A percentile compares a stretch with the other conserved stretches of the same genome.
Conservation (phyloP, 2,329 filamentous ascomycete species). For the Sporothrix inflata region DNA sequence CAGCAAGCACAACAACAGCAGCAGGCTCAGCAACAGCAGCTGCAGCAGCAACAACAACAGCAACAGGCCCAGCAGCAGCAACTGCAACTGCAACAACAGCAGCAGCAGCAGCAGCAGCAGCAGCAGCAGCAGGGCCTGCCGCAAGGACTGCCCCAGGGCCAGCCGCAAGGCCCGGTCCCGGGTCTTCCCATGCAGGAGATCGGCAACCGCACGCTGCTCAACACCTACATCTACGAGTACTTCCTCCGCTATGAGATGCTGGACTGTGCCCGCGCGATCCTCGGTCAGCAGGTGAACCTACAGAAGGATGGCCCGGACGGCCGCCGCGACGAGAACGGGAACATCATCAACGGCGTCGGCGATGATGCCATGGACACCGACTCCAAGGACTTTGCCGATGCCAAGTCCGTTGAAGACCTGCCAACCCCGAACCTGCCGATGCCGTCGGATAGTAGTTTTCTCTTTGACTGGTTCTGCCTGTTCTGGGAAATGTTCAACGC, state of each 20-base stretch:
- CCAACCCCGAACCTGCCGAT: constrained; percentile 72
- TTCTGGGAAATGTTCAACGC: constrained; percentile 97
- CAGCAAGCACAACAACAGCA: constrained; percentile 34
- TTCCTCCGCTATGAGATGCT: constrained; percentile 84
- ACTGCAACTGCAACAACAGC: constrained; percentile 27
- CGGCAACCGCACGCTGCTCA: constrained; percentile 62
- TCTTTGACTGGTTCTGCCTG: constrained; percentile 96
- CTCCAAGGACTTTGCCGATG: constrained; percentile 73
- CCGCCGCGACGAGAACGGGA: constrained; percentile 69
- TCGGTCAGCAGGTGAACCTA: constrained; percentile 69
- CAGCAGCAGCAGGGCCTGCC: constrained; percentile 17
- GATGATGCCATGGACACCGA: constrained; percentile 84
- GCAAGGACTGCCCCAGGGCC: constrained; percentile 41
- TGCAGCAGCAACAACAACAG: constrained; percentile 22
- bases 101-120: constrained; percentile 25
- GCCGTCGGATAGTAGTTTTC: constrained; percentile 74
- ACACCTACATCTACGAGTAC: constrained; percentile 91
- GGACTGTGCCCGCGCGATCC: constrained; percentile 77
- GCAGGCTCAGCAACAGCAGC: constrained; percentile 31
- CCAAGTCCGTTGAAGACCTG: constrained; percentile 77
- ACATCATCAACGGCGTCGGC: constrained; percentile 69
- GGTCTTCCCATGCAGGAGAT: constrained; percentile 48
- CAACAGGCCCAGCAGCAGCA: constrained; percentile 37
- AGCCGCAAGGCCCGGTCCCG: constrained; percentile 22
- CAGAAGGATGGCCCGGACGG: constrained; percentile 67